Percentiles rank a stretch among this genome's conserved stretches.
phyloP scores from a whole-genome alignment of 495 filamentous ascomycete genomes.

The Xylaria sp. region DNA sequence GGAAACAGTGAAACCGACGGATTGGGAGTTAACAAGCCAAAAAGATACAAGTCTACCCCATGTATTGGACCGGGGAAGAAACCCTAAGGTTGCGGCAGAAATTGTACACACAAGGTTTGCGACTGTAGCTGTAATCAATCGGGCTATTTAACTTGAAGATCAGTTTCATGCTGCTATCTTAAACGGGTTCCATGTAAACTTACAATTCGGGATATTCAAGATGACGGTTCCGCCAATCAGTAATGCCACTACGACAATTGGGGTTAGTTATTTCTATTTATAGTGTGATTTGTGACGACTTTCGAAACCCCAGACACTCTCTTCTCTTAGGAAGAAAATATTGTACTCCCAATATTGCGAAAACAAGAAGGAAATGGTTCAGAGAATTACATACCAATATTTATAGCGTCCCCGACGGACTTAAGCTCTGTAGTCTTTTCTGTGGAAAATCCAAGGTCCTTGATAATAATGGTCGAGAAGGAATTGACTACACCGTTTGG shows the following conservation, averaged over 20 bases:
- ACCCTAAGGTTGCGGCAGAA: slow-evolving; percentile 24
- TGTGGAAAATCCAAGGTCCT: slow-evolving; percentile 34
- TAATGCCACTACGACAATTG: no score
- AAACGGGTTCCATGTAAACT: neutral
- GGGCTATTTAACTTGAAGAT: slow-evolving; percentile 1
- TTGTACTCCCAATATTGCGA: no score
- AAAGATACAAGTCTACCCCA: slow-evolving; percentile 26
- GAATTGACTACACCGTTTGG: slow-evolving; percentile 35
- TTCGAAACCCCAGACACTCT: no score
- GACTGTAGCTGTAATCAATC: slow-evolving; percentile 32
- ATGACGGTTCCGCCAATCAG: slow-evolving; percentile 28
- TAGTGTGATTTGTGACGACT: no score
- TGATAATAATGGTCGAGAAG: slow-evolving; percentile 38
- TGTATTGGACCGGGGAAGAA: slow-evolving; percentile 20
- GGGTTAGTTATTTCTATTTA: no score
- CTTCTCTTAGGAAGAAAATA: no score
- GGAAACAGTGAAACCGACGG: slow-evolving; percentile 25
- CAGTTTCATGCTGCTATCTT: neutral
- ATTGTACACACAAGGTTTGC: slow-evolving; percentile 34
- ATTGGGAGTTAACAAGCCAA: slow-evolving; percentile 25
- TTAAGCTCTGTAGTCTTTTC: slow-evolving; percentile 35
- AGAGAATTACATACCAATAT: no score
- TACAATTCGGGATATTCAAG: slow-evolving; percentile 32
- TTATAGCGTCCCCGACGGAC: slow-evolving; percentile 34
- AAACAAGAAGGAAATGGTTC: no score